Evolutionary conservation across 2,329 filamentous ascomycete species (phyloP).

Genomic region (Paramyrothecium roridum): DNA sequence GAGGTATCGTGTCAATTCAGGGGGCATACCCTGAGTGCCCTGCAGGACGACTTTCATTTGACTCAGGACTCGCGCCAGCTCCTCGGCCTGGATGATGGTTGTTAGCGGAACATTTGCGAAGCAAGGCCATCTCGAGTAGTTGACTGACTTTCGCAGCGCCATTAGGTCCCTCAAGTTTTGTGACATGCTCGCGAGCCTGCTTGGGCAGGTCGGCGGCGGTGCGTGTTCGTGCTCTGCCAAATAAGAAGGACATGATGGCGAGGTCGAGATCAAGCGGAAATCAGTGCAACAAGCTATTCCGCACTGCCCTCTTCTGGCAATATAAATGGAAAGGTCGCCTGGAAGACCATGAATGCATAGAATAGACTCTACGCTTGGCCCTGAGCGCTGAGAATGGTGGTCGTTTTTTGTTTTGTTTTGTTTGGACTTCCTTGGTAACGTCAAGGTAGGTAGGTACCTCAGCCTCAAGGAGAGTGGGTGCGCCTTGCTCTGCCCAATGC

Average conservation of each 20-base stretch:
- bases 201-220: constrained; percentile 52
- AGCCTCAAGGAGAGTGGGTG: background rate
- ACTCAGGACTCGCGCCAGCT: constrained; percentile 77
- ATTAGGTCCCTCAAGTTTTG: constrained; percentile 47
- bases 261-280: background rate
- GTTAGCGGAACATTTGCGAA: background rate
- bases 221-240: constrained; percentile 49
- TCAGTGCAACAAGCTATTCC: too few relatives aligned
- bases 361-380: too few relatives aligned
- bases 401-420: background rate
- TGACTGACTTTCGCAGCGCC: constrained; percentile 42
- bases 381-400: background rate
- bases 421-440: background rate
- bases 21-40: constrained; percentile 75
- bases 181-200: constrained; percentile 53
- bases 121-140: background rate
- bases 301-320: too few relatives aligned
- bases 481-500: background rate
- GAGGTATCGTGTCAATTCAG: background rate
- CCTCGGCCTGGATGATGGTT: constrained; percentile 63
- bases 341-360: too few relatives aligned
- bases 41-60: constrained; percentile 94
- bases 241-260: constrained; percentile 51
- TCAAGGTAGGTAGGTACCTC: background rate
- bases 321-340: too few relatives aligned